Evolutionary conservation across 2,329 filamentous ascomycete species (phyloP).

Genomic region (Cladobotryum protrusum): DNA sequence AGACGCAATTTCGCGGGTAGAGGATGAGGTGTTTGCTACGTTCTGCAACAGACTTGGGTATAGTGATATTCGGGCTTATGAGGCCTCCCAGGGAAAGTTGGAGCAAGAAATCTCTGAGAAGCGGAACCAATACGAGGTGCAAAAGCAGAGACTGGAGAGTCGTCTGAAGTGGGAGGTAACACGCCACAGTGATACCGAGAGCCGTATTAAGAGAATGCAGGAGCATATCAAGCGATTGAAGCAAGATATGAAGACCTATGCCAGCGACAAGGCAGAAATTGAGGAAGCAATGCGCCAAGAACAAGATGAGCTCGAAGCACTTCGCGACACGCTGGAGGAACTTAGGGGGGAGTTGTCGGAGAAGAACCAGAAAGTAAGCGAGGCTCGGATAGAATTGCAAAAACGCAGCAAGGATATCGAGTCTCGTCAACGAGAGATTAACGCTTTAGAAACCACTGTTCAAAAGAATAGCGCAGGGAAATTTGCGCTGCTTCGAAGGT

Average conservation of each 20-base stretch:
- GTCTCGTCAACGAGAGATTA: constrained; percentile 62
- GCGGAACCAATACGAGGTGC: constrained; percentile 78
- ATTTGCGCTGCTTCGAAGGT: constrained; percentile 78
- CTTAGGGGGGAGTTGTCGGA: constrained; percentile 61
- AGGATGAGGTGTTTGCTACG: constrained; percentile 77
- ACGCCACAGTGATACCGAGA: constrained; percentile 51
- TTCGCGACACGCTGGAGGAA: constrained; percentile 66
- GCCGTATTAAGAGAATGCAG: constrained; percentile 63
- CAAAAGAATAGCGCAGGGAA: constrained; percentile 79
- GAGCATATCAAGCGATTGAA: constrained; percentile 60
- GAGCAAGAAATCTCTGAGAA: constrained; percentile 87
- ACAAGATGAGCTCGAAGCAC: constrained; percentile 67
- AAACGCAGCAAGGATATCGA: constrained; percentile 83
- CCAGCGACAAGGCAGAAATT: constrained; percentile 66
- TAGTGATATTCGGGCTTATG: constrained; percentile 83
- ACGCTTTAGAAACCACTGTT: constrained; percentile 73
- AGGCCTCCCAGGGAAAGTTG: constrained; percentile 84
- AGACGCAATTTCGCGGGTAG: constrained; percentile 66
- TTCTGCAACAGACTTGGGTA: constrained; percentile 90
- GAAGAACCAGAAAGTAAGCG: constrained; percentile 69
- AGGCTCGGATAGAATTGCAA: constrained; percentile 72
- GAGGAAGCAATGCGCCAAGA: constrained; percentile 66
- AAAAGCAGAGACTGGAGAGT: constrained; percentile 67
- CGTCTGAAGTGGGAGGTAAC: constrained; percentile 52
- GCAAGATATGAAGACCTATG: constrained; percentile 62